phyloP scores from a whole-genome alignment of 1,284 basidiomycete genomes.

The Apiotrichum laibachii region DNA sequence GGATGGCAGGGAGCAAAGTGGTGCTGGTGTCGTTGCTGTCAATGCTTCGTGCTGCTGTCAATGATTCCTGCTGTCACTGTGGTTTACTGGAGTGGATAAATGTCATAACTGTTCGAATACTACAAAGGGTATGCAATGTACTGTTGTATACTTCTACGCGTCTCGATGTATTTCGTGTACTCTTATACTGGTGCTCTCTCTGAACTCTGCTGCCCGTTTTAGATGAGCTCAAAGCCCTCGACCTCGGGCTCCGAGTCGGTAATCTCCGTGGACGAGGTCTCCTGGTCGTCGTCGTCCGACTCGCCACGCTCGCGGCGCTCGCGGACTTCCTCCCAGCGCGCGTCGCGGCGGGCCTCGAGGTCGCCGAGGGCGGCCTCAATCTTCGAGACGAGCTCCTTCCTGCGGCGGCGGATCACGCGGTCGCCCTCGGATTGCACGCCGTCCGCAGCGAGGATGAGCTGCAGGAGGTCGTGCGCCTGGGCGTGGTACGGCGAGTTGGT shows the following conservation, averaged over 20 bases:
- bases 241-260: slow-evolving; percentile 8
- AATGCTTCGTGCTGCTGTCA: too few species aligned
- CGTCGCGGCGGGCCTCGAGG: slow-evolving; percentile 54
- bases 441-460: slow-evolving; percentile 64
- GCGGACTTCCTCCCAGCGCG: slow-evolving; percentile 42
- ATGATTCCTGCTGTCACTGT: too few species aligned
- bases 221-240: slow-evolving; percentile 9
- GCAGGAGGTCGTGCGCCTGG: slow-evolving; percentile 62
- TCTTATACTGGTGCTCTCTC: too few species aligned
- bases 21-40: too few species aligned
- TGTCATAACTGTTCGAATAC: too few species aligned
- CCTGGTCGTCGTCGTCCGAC: slow-evolving; percentile 34
- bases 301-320: slow-evolving; percentile 35
- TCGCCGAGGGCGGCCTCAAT: slow-evolving; percentile 64
- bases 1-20: too few species aligned
- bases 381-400: slow-evolving; percentile 60
- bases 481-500: slow-evolving; percentile 60
- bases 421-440: slow-evolving; percentile 65
- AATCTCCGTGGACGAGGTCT: neutral
- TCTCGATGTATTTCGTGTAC: too few species aligned
- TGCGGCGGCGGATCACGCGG: slow-evolving; percentile 57
- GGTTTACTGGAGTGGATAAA: too few species aligned
- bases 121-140: too few species aligned
- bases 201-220: neutral
- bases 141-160: too few species aligned